Percentiles rank a stretch among this genome's conserved stretches.
phyloP scores from a whole-genome alignment of 495 filamentous ascomycete species.

The Xylona heveae region DNA sequence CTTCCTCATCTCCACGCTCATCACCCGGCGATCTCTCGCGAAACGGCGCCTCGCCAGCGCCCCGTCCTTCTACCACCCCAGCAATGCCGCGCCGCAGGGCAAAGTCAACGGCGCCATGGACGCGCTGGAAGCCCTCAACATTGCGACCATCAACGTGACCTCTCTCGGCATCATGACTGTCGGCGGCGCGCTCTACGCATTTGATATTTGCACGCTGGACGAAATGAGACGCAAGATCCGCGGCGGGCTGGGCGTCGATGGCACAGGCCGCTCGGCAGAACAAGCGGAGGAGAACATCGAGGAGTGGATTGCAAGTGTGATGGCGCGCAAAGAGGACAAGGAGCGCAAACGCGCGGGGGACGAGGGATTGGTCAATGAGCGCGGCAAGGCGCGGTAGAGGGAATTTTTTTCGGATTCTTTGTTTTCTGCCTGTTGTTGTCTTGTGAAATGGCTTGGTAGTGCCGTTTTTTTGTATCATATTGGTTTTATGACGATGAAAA shows the following conservation, averaged over 20 bases:
- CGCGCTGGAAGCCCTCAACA: slow-evolving; percentile 54
- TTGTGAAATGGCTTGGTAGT: no score
- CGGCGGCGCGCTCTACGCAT: slow-evolving; percentile 45
- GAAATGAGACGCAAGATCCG: slow-evolving; percentile 38
- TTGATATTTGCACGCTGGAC: slow-evolving; percentile 49
- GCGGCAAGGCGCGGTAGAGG: slow-evolving; percentile 7
- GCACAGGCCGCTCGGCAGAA: slow-evolving; percentile 24
- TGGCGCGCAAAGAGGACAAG: slow-evolving; percentile 30
- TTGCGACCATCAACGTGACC: slow-evolving; percentile 66
- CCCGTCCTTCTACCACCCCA: slow-evolving; percentile 43
- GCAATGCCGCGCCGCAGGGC: no score
- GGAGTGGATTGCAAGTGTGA: slow-evolving; percentile 42
- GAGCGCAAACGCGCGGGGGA: slow-evolving; percentile 17
- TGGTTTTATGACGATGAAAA: no score
- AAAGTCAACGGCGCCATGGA: slow-evolving; percentile 30
- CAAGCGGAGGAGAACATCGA: slow-evolving; percentile 46
- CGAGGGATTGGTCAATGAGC: slow-evolving; percentile 11
- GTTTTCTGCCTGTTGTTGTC: no score
- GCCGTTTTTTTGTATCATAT: no score
- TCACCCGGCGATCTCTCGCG: slow-evolving; percentile 46
- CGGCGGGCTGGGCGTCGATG: slow-evolving; percentile 23
- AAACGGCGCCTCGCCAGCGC: slow-evolving; percentile 28
- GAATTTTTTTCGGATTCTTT: no score
- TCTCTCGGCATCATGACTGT: slow-evolving; percentile 44
- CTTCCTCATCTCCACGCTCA: slow-evolving; percentile 38